phyloP scores from a whole-genome alignment of 1,284 basidiomycete species.

The Calocybe gambosa region DNA sequence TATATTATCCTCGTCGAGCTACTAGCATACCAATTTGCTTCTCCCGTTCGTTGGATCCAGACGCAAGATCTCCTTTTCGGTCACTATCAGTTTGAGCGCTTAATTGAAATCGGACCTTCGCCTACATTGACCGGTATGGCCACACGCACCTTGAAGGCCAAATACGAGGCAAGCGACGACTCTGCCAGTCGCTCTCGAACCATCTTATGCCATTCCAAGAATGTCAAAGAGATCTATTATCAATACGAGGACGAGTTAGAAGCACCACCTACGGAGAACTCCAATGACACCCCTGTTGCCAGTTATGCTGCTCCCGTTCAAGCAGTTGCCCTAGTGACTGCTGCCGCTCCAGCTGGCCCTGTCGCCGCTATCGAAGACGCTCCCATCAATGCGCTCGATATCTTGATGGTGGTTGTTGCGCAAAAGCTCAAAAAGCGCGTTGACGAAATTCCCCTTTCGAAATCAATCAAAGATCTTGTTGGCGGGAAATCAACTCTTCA shows the following conservation, averaged over 20 bases:
- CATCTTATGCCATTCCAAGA: slow-evolving; percentile 93
- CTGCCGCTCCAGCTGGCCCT: slow-evolving; percentile 48
- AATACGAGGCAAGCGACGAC: slow-evolving; percentile 89
- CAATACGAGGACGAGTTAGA: slow-evolving; percentile 88
- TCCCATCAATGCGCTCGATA: slow-evolving; percentile 89
- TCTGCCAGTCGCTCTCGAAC: slow-evolving; percentile 75
- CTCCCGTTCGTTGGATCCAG: slow-evolving; percentile 97
- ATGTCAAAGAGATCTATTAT: slow-evolving; percentile 96
- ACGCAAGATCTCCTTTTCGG: slow-evolving; percentile 94
- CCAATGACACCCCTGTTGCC: slow-evolving; percentile 29
- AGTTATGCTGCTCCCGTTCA: slow-evolving; percentile 40
- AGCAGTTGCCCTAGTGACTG: slow-evolving; percentile 37
- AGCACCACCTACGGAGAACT: slow-evolving; percentile 38
- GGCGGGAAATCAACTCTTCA: slow-evolving; percentile 98
- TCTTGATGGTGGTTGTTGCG: slow-evolving; percentile 85
- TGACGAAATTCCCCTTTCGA: slow-evolving; percentile 84
- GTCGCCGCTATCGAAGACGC: slow-evolving; percentile 81
- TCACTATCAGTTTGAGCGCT: slow-evolving; percentile 86
- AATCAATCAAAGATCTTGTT: slow-evolving; percentile 97
- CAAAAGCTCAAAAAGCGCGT: slow-evolving; percentile 98
- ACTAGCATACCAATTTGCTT: slow-evolving; percentile 94
- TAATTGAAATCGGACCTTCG: slow-evolving; percentile 94
- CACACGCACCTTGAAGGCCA: slow-evolving; percentile 88
- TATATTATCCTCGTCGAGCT: slow-evolving; percentile 96
- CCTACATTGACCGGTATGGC: slow-evolving; percentile 98